Evolutionary conservation across 1,284 basidiomycete species (phyloP).

Genomic region (Cryptococcus sp.): DNA sequence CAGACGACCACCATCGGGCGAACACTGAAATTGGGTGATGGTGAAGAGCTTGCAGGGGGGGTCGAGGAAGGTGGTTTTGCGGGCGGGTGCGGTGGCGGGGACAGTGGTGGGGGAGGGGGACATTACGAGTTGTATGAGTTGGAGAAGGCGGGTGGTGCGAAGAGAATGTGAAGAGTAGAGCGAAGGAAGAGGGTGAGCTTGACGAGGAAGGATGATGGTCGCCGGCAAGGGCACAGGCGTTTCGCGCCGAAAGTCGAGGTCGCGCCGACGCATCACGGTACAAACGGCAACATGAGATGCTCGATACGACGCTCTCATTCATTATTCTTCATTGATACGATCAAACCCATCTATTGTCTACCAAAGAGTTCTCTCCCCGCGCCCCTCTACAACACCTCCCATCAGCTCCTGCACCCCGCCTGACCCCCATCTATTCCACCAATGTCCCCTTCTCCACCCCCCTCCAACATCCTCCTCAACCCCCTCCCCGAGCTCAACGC

Average conservation of each 20-base stretch:
- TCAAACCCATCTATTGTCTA: no score
- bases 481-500: constrained; percentile 35
- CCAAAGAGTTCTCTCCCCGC: not conserved
- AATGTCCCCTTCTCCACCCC: not conserved
- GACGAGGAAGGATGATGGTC: not conserved
- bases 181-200: not conserved
- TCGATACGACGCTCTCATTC: not conserved
- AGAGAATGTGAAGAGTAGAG: no score
- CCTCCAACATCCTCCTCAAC: constrained; percentile 35
- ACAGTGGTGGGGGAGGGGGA: not conserved
- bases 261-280: no score
- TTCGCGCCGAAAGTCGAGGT: no score
- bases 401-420: not conserved
- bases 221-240: not conserved
- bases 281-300: no score
- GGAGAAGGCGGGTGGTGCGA: not conserved
- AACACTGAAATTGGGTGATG: constrained; percentile 39
- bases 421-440: not conserved
- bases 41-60: constrained; percentile 28
- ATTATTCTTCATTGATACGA: not conserved
- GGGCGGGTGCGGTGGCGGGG: not conserved
- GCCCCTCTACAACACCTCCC: not conserved
- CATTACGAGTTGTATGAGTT: no score
- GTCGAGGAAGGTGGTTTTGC: constrained; percentile 2
- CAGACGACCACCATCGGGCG: constrained; percentile 26